Conservation (phyloP, 1,284 basidiomycete species). For the Heterobasidion parviporum region DNA sequence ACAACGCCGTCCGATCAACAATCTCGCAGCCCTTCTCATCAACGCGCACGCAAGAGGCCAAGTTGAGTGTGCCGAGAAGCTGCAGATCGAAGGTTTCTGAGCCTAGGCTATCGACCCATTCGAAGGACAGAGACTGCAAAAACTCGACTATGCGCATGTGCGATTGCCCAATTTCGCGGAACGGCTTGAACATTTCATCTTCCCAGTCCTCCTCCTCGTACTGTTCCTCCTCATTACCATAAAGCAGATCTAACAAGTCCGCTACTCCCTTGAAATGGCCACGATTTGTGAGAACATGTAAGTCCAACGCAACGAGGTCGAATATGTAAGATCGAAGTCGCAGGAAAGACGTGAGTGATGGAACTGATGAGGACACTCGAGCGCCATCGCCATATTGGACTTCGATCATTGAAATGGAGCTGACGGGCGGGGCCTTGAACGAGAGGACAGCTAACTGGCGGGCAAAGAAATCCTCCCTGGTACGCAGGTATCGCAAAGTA, state of each 20-base stretch:
- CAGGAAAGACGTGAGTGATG: conserved; percentile 72
- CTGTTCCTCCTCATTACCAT: conserved; percentile 49
- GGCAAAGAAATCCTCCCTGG: conserved; percentile 84
- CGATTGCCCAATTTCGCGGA: conserved; percentile 71
- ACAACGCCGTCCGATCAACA: conserved; percentile 66
- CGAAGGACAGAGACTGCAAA: conserved; percentile 78
- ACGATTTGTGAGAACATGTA: conserved; percentile 79
- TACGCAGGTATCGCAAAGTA: conserved; percentile 83
- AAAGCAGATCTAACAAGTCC: conserved; percentile 68
- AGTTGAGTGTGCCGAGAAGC: conserved; percentile 63
- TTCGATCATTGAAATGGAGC: conserved; percentile 50
- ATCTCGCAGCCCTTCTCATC: conserved; percentile 77
- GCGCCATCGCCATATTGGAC: conserved; percentile 69
- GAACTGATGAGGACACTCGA: conserved; percentile 67
- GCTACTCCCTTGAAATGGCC: conserved; percentile 65
- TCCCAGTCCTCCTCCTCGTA: conserved; percentile 34
- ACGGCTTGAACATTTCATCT: conserved; percentile 44
- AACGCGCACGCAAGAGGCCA: conserved; percentile 65
- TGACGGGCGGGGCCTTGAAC: conserved; percentile 42
- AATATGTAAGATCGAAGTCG: conserved; percentile 81
- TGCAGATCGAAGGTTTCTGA: conserved; percentile 55
- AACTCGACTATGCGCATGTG: conserved; percentile 83
- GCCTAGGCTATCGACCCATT: conserved; percentile 74
- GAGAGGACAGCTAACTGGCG: conserved; percentile 75
- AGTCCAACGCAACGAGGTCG: conserved; percentile 82